Evolutionary conservation across 2,329 filamentous ascomycete genomes (phyloP).

Genomic region (Byssochlamys sp.): DNA sequence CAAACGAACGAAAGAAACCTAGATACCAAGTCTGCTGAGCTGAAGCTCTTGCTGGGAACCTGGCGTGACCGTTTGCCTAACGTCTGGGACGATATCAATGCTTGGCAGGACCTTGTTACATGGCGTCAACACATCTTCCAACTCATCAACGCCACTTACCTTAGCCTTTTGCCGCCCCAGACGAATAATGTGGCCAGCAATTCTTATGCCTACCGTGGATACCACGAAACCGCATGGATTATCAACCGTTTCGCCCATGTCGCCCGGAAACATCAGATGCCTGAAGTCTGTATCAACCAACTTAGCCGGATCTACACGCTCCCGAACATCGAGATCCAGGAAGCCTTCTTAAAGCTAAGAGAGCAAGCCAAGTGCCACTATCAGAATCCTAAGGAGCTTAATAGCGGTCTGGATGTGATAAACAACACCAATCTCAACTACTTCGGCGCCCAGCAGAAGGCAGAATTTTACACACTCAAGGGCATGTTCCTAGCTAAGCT

Average conservation of each 20-base stretch:
- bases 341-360: slow-evolving; percentile 94
- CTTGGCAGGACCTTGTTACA: slow-evolving; percentile 98
- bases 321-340: slow-evolving; percentile 98
- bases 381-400: slow-evolving; percentile 85
- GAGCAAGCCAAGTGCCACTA: slow-evolving; percentile 99
- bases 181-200: slow-evolving; percentile 76
- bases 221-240: slow-evolving; percentile 98
- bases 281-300: slow-evolving; percentile 94
- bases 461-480: slow-evolving; percentile 97
- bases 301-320: slow-evolving; percentile 96
- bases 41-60: slow-evolving; percentile 84
- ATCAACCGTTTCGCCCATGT: slow-evolving; percentile 98
- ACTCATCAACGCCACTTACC: slow-evolving; percentile 88
- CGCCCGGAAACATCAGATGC: slow-evolving; percentile 88
- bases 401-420: slow-evolving; percentile 89
- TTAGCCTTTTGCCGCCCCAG: slow-evolving; percentile 70
- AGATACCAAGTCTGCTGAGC: slow-evolving; percentile 86
- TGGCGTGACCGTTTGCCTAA: slow-evolving; percentile 95
- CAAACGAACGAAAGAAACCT: slow-evolving; percentile 76
- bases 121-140: slow-evolving; percentile 99
- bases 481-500: slow-evolving; percentile 98
- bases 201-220: slow-evolving; percentile 91
- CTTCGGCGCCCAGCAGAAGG: slow-evolving; percentile 90
- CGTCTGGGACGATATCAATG: slow-evolving; percentile 98
- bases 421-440: slow-evolving; percentile 99